These are phyloP conservation scores for Pyrus bretschneideri DNA, from an alignment of 306 rosid genomes.

Conservation along the genomic window DNA sequence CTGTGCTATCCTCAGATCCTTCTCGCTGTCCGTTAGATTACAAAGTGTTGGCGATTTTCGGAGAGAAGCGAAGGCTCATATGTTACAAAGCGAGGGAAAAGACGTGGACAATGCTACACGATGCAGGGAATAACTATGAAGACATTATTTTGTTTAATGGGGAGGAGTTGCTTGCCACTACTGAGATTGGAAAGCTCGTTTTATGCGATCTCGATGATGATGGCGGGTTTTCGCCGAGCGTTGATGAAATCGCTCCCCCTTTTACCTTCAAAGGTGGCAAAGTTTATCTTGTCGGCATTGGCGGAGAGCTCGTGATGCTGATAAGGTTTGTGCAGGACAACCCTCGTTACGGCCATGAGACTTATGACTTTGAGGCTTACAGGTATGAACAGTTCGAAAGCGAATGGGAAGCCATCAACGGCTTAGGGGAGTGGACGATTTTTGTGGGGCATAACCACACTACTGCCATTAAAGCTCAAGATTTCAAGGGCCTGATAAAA, in stretches of 20 bases:
- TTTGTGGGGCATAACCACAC: not conserved
- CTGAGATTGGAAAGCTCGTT: not conserved
- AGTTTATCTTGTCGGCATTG: not conserved
- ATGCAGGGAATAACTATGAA: not conserved
- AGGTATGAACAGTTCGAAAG: not conserved
- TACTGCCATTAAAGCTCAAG: not conserved
- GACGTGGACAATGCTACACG: not conserved
- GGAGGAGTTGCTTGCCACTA: not conserved
- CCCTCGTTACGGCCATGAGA: not conserved
- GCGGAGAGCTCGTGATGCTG: not conserved
- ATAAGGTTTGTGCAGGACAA: not conserved
- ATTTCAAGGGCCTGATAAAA: not conserved
- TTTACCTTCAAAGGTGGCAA: not conserved
- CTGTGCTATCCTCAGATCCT: slow-evolving; percentile 1
- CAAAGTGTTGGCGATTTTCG: not conserved
- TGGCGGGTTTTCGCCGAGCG: not conserved
- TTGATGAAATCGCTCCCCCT: not conserved
- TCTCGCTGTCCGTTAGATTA: not conserved
- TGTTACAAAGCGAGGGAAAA: not conserved
- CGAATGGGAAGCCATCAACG: not conserved
- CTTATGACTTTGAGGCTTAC: slow-evolving; percentile 6
- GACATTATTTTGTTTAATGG: not conserved
- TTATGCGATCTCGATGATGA: not conserved
- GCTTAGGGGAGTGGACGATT: not conserved
- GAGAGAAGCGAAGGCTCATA: not conserved